Evolutionary conservation across 805 yeast species (phyloP), one percentile per base, ranked within the genome.

Genomic region (Vanderwaltozyma verrucispora): DNA sequence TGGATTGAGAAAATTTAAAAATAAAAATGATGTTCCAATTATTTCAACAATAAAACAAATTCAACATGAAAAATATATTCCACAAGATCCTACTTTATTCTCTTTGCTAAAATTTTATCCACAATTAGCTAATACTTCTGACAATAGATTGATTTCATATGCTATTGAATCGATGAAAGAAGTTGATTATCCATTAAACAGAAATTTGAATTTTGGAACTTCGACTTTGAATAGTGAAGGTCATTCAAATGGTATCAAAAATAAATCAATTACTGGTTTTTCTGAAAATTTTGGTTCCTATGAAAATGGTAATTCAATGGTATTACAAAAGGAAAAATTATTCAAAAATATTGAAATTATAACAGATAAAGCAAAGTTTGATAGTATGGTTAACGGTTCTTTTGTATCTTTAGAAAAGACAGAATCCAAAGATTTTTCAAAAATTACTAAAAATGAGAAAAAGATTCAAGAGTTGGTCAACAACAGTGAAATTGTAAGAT

Each of bases 261-360:
- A 45, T 37, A 26, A 35, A 14, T 38, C 39, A 7, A 33, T 37
- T 21, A 42, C 48, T 15, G 77, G 65, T 56, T 63, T 59, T 48
- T 74, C 86, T 38, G 63, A 67, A 6, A 83, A 82, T 49, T 77
- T 81, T 9, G 96, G 87, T 7, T 72, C 83, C 11, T 63, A 88
- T 33, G 67, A 79, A 2, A 64, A 72, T 8, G 94, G 94, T 1
- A 64, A 73, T 47, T 56, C 55, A 3, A 33, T 54, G 16, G 37
- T 42, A 5, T 32, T 51, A 18, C 45, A 48, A 24, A 48, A 45
- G 28, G 60, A 59, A 33, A 50, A 39, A 21, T 40, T 52, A 18
- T 40, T 50, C 23, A 48, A 48, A n/a, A 57, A 56, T 33, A 21
- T 47, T 4, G 29, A 35, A 4, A 35, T 51, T 7, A 19, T 40